These are phyloP conservation scores for Albophoma yamanashiensis DNA, from an alignment of 2,329 filamentous ascomycete species.

Conservation along the genomic window DNA sequence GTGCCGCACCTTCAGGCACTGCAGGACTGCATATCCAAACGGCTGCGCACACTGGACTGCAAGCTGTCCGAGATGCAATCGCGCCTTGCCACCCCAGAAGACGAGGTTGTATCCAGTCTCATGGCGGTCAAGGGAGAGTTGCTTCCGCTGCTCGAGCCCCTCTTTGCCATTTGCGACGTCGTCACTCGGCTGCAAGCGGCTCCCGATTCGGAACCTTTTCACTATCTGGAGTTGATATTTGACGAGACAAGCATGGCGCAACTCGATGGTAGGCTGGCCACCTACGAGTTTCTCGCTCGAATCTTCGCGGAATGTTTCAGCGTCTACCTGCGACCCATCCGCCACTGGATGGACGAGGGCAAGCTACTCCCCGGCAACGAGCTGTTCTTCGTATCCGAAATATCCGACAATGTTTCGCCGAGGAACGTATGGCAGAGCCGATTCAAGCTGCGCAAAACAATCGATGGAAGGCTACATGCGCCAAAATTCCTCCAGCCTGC, in stretches of 20 bases:
- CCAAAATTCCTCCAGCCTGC: constrained; percentile 66
- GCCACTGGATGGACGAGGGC: constrained; percentile 76
- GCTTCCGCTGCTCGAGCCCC: constrained; percentile 36
- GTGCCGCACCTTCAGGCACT: constrained; percentile 61
- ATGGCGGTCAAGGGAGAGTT: constrained; percentile 50
- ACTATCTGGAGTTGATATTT: constrained; percentile 71
- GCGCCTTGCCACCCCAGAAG: constrained; percentile 41
- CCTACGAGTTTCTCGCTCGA: constrained; percentile 52
- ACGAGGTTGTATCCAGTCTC: constrained; percentile 54
- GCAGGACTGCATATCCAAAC: constrained; percentile 47
- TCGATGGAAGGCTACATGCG: constrained; percentile 51
- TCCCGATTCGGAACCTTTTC: constrained; percentile 46
- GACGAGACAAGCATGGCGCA: constrained; percentile 60
- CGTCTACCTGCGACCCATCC: constrained; percentile 71
- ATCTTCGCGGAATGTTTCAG: constrained; percentile 76
- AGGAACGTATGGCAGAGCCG: constrained; percentile 66
- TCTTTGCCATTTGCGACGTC: constrained; percentile 51
- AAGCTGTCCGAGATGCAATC: constrained; percentile 49
- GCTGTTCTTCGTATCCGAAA: constrained; percentile 64
- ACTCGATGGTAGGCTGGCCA: constrained; percentile 49
- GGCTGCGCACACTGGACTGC: constrained; percentile 47
- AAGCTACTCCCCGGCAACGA: constrained; percentile 54
- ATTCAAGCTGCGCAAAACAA: constrained; percentile 54
- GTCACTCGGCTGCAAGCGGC: constrained; percentile 45
- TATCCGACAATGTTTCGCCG: constrained; percentile 43